A percentile compares a stretch with the other conserved stretches of the same genome.
Conservation (phyloP, 768 basidiomycete genomes). For the Botryobasidium botryosum region DNA sequence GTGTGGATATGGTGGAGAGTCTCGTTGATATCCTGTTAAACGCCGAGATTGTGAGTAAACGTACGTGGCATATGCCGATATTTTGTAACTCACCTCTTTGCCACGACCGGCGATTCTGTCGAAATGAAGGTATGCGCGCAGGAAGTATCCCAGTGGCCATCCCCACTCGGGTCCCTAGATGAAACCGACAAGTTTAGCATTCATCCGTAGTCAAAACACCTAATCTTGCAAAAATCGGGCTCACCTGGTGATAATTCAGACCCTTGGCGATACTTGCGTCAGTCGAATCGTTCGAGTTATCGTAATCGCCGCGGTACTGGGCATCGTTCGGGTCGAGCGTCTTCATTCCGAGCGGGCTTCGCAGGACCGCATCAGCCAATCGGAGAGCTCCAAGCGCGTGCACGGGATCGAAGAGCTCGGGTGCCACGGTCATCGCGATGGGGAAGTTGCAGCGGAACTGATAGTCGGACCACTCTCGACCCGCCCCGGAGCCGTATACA, state of each 20-base stretch:
- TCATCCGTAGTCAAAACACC: background rate
- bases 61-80: too few species aligned
- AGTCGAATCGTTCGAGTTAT: constrained; percentile 83
- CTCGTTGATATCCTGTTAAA: constrained; percentile 38
- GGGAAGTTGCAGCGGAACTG: constrained; percentile 89
- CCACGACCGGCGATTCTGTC: constrained; percentile 52
- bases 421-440: constrained; percentile 92
- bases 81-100: constrained; percentile 43
- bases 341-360: constrained; percentile 91
- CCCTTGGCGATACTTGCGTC: constrained; percentile 82
- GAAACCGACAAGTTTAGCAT: constrained; percentile 13
- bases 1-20: constrained; percentile 71
- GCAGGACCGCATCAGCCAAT: constrained; percentile 63
- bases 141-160: constrained; percentile 90
- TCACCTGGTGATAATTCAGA: constrained; percentile 81
- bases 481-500: constrained; percentile 75
- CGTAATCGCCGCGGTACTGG: constrained; percentile 83
- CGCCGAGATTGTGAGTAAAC: background rate
- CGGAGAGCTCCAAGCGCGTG: constrained; percentile 67
- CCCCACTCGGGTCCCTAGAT: constrained; percentile 81
- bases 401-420: constrained; percentile 72
- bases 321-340: constrained; percentile 77
- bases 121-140: constrained; percentile 84
- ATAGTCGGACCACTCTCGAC: constrained; percentile 93
- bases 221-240: constrained; percentile 17